Evolutionary conservation across 495 filamentous ascomycete genomes (phyloP), one percentile per base, ranked within the genome.

Genomic region (Penicillium fimorum): DNA sequence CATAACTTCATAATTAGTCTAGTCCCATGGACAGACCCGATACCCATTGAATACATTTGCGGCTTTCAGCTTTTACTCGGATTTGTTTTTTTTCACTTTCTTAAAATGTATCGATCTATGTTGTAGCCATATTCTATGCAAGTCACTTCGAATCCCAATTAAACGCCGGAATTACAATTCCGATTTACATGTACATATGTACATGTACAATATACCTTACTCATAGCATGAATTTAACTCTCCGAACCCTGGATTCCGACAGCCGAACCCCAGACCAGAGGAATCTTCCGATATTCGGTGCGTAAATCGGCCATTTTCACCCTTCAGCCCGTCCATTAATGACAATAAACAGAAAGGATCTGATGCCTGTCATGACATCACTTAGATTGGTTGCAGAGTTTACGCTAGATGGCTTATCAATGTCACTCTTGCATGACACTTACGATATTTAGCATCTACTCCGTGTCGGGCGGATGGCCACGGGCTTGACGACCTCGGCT

Each of bases 1-100:
- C n/a, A 57, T 38, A 58, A 42, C 37, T 53, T 33, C 52, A 46
- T 57, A 50, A 46, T 57, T 53, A 46, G 45, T 64, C 50, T 57
- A 45, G 41, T 43, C 47, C 15, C 38, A n/a, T 46, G 27, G 47
- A 53, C 55, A 58, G 55, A 56, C 50, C 58, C 63, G 63, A 68
- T 68, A 68, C 65, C 65, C 65, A 57, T 50, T 66, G 48, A 63
- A 63, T 57, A 49, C 45, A 50, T 50, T 54, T 52, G 50, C 58
- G 45, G 50, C 60, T 56, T 43, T 56, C 20, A 25, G 27, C 24
- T n/a, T 27, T 29, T 46, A n/a, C 7, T n/a, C 15, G 2, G 7
- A 15, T 46, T 45, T 51, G 25, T 38, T 38, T 44, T 38, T 55
- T n/a, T 57, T 44, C 22, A 33, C 38, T 47, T 22, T 48, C 5